Conservation (phyloP, 768 basidiomycete genomes). For the Tephrocybe sp. region DNA sequence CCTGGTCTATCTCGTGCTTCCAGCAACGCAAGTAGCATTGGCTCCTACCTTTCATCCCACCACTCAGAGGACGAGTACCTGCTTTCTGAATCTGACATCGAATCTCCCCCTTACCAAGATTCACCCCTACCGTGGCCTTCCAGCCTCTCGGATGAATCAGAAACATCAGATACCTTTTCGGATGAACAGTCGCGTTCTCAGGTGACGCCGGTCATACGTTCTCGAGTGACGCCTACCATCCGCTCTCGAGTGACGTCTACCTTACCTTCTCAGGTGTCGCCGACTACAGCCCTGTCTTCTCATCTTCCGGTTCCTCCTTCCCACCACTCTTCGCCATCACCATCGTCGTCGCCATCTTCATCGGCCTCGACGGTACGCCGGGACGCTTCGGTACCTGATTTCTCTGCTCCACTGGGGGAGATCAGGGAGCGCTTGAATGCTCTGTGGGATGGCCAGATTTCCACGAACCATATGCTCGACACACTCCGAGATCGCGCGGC, state of each 20-base stretch:
- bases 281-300: constrained; percentile 23
- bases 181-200: constrained; percentile 13
- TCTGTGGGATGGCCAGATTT: constrained; percentile 60
- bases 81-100: constrained; percentile 11
- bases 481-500: constrained; percentile 50
- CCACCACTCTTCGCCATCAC: not conserved
- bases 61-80: constrained; percentile 63
- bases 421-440: constrained; percentile 58
- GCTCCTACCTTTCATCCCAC: constrained; percentile 35
- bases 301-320: constrained; percentile 22
- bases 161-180: constrained; percentile 6
- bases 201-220: not conserved
- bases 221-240: constrained; percentile 16
- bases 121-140: constrained; percentile 21
- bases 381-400: constrained; percentile 30
- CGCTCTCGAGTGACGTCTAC: constrained; percentile 23
- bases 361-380: constrained; percentile 28
- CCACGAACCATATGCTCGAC: constrained; percentile 59
- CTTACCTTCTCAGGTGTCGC: constrained; percentile 5
- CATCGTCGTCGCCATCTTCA: constrained; percentile 32
- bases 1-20: constrained; percentile 32
- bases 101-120: constrained; percentile 16
- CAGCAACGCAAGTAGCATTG: constrained; percentile 40
- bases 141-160: constrained; percentile 9
- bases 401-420: constrained; percentile 52